phyloP scores from a whole-genome alignment of 2,329 filamentous ascomycete genomes.

The Fusarium multiceps region DNA sequence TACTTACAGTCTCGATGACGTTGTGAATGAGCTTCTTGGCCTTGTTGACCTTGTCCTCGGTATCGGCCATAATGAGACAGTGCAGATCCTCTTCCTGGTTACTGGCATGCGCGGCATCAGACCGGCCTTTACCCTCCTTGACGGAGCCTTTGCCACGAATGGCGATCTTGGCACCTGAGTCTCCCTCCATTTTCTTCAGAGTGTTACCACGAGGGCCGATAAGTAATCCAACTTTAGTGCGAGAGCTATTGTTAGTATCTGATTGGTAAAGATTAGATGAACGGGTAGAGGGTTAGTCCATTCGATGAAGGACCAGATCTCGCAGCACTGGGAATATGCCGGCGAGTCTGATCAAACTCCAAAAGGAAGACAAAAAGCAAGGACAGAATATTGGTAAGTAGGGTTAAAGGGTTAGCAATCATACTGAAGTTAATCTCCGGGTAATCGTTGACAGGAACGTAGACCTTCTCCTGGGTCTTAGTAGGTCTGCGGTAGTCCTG shows the following conservation, averaged over 20 bases:
- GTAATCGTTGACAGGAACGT: slow-evolving; percentile 99
- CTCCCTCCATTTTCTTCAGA: slow-evolving; percentile 98
- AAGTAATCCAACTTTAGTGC: slow-evolving; percentile 97
- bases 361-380: slow-evolving; percentile 54
- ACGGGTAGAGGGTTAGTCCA: slow-evolving; percentile 44
- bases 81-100: slow-evolving; percentile 99
- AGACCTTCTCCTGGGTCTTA: slow-evolving; percentile 99
- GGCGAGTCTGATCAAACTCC: slow-evolving; percentile 59
- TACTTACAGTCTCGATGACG: slow-evolving; percentile 93
- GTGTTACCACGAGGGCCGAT: slow-evolving; percentile 99
- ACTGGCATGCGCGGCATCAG: slow-evolving; percentile 98
- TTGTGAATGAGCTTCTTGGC: slow-evolving; percentile 99
- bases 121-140: slow-evolving; percentile 99
- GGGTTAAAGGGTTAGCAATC: slow-evolving; percentile 98
- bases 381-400: slow-evolving; percentile 64
- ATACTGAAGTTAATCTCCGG: slow-evolving; percentile 99
- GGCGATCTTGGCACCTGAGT: slow-evolving; percentile 97
- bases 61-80: slow-evolving; percentile 99
- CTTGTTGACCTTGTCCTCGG: slow-evolving; percentile 99
- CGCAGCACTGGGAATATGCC: slow-evolving; percentile 48
- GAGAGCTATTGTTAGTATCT: slow-evolving; percentile 92
- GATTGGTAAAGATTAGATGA: slow-evolving; percentile 53
- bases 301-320: slow-evolving; percentile 51
- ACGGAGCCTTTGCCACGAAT: slow-evolving; percentile 99
- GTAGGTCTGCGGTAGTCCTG: slow-evolving; percentile 98